Evolutionary conservation across 495 filamentous ascomycete species (phyloP), one percentile per base, ranked within the genome.

Genomic region (Lophium mytilinum): DNA sequence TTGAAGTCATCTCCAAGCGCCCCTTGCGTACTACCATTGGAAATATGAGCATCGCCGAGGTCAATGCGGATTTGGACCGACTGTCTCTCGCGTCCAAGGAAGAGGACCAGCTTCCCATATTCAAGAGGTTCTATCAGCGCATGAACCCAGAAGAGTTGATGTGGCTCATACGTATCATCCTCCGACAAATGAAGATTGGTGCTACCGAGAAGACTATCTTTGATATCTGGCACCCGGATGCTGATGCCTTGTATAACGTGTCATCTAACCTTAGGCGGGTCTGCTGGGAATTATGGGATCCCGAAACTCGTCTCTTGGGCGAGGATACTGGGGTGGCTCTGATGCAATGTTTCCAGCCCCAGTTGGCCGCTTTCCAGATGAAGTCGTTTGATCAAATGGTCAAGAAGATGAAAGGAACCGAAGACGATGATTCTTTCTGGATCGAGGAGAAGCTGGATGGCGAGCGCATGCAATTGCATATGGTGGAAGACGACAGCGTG

Each of bases 361-460:
- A 96, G 72, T 78, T 98, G 51, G 94, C 93, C 4, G 89, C 95
- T 65, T 97, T 96, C 61, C 91, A 96, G 71, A 90, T 89, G 81
- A 78, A 89, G n/a, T 85, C 84, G 3, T 85, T 97, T 62, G 81
- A 87, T n/a, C 86, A 84, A 56, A 87, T 95, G 77, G 82, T 95
- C 24, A 72, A 77, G 11, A 82, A 81, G 36, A 82, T 98, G 78
- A 75, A 78, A 18, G 75, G 77, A 0, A 87, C 80, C 0, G 81
- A 86, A 47, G 81, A 87, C 4, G 83, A 91, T 43, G 73, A 79
- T 9, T 78, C 82, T 21, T 97, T 96, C 65, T 98, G 90, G 90
- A 92, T 97, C 37, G 93, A 98, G 67, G 93, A 98, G 74, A 98
- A 98, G 70, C 75, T 98, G 14, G 93, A 98, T 65, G 93, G 93